A percentile compares a stretch with the other conserved stretches of the same genome.
Conservation (phyloP, 306 rosid species). For the Canavalia ensiformis region DNA sequence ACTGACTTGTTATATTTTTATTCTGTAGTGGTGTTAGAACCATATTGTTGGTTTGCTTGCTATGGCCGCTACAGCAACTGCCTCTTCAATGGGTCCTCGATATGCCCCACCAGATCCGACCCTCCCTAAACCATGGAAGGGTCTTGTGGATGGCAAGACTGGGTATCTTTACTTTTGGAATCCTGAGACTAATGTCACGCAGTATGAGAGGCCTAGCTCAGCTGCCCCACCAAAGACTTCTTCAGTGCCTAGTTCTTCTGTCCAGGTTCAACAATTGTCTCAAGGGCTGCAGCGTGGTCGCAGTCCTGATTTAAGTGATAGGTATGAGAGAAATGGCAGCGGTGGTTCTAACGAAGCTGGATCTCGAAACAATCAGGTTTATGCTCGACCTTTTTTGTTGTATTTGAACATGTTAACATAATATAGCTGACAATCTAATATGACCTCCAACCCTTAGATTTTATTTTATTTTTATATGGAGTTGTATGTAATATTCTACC, state of each 20-base stretch:
- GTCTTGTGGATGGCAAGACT: conserved; percentile 98
- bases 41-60: conserved; percentile 51
- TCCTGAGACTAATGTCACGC: conserved; percentile 97
- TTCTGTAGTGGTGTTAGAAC: conserved; percentile 47
- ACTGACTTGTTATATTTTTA: background rate
- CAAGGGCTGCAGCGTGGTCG: conserved; percentile 62
- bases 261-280: conserved; percentile 75
- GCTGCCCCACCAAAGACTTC: conserved; percentile 64
- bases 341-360: conserved; percentile 68
- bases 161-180: conserved; percentile 99
- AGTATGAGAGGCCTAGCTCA: conserved; percentile 83
- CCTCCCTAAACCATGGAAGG: conserved; percentile 96
- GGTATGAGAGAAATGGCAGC: conserved; percentile 69
- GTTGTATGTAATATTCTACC: background rate
- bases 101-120: conserved; percentile 97
- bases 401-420: background rate
- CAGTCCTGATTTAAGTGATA: conserved; percentile 66
- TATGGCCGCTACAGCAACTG: conserved; percentile 92
- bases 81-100: conserved; percentile 80
- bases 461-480: background rate
- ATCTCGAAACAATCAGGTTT: conserved; percentile 67
- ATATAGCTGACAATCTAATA: background rate
- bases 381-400: conserved; percentile 18
- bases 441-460: background rate
- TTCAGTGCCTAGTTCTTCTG: conserved; percentile 80